These are phyloP conservation scores for Bruguiera parviflora DNA, from an alignment of 345 rosid genomes.

Conservation along the genomic window DNA sequence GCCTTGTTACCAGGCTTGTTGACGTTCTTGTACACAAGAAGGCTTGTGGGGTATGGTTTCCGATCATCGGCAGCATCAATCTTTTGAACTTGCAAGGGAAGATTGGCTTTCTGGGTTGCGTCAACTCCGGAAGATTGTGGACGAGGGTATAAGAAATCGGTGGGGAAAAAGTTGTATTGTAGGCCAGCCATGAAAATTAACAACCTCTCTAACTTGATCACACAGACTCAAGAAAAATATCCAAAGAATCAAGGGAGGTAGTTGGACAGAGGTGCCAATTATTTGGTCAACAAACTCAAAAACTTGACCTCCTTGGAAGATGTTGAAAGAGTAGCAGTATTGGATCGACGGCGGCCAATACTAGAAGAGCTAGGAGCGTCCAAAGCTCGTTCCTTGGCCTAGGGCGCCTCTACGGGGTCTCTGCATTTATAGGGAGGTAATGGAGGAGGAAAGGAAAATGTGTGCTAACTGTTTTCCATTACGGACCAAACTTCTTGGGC, in stretches of 20 bases:
- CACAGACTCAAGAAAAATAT: not conserved
- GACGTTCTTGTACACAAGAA: not conserved
- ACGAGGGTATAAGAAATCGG: constrained; percentile 52
- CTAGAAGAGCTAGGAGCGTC: no score
- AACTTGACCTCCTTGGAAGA: no score
- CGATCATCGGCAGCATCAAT: not conserved
- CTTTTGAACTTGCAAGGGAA: constrained; percentile 13
- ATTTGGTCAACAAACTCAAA: no score
- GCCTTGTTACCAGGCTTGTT: not conserved
- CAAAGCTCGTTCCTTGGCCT: no score
- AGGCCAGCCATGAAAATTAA: constrained; percentile 40
- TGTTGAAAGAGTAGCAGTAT: no score
- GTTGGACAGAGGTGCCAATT: not conserved
- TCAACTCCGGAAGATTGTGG: constrained; percentile 16
- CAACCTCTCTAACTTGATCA: not conserved
- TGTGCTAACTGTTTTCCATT: no score
- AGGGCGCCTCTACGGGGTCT: no score
- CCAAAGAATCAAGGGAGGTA: not conserved
- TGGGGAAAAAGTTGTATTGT: constrained; percentile 52
- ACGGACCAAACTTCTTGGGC: no score
- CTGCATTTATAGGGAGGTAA: no score
- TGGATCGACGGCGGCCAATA: no score
- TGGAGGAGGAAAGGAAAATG: no score
- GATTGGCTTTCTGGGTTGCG: not conserved
- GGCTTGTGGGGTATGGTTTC: not conserved